Conservation (phyloP, 1,284 basidiomycete species). For the Rhodotorula sp. region DNA sequence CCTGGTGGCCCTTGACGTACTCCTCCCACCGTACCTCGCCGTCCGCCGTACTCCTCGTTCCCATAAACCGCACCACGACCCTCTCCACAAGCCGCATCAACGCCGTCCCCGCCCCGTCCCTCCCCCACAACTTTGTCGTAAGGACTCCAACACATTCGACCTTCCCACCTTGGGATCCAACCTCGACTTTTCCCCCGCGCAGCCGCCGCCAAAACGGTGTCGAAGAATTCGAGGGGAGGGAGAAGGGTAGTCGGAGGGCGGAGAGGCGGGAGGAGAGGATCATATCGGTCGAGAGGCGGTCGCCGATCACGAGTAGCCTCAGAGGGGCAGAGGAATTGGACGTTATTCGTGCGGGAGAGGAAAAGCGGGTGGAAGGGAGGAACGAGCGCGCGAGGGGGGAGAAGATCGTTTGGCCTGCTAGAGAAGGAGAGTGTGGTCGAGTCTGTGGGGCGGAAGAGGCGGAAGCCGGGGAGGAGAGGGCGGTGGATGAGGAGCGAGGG, state of each 20-base stretch:
- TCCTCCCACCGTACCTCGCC: background rate
- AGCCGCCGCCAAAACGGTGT: background rate
- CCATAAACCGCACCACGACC: slow-evolving; percentile 1
- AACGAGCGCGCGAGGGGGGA: slow-evolving; percentile 48
- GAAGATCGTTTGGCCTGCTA: background rate
- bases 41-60: background rate
- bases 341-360: slow-evolving; percentile 48
- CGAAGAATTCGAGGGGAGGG: background rate
- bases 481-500: slow-evolving; percentile 21
- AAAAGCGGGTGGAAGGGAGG: slow-evolving; percentile 55
- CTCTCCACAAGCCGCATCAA: slow-evolving; percentile 46
- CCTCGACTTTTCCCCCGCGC: background rate
- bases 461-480: slow-evolving; percentile 3
- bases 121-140: slow-evolving; percentile 47
- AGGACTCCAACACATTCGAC: slow-evolving; percentile 45
- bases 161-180: background rate
- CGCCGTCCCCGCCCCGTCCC: slow-evolving; percentile 46
- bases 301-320: slow-evolving; percentile 75
- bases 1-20: background rate
- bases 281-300: slow-evolving; percentile 86
- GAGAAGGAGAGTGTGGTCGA: background rate
- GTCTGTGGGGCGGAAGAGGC: background rate
- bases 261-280: slow-evolving; percentile 72
- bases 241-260: slow-evolving; percentile 40
- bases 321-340: slow-evolving; percentile 50